Conservation (phyloP, 495 filamentous ascomycete species). For the Annulohypoxylon maeteangense region DNA sequence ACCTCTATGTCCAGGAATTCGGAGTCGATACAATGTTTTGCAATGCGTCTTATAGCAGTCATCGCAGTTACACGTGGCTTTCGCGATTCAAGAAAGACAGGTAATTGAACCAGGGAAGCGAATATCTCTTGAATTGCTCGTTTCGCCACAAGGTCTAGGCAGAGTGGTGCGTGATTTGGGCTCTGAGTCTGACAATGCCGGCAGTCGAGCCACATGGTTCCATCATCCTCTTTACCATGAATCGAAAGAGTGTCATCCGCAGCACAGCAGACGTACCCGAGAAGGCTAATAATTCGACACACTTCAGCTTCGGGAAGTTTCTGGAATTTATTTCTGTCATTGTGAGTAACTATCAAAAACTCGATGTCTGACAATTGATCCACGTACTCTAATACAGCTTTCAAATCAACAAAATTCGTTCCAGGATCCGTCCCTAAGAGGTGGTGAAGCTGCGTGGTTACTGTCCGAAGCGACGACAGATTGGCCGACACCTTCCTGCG, state of each 20-base stretch:
- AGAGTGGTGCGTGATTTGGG: not conserved
- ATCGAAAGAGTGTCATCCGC: conserved; percentile 48
- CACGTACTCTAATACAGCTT: conserved; percentile 46
- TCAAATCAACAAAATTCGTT: conserved; percentile 30
- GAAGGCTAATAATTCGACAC: conserved; percentile 49
- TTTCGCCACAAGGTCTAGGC: conserved; percentile 28
- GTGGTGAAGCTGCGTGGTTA: conserved; percentile 39
- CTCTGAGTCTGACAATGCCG: conserved; percentile 18
- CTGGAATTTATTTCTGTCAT: conserved; percentile 43
- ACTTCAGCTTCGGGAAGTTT: conserved; percentile 42
- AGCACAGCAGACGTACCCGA: conserved; percentile 52
- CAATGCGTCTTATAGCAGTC: conserved; percentile 72
- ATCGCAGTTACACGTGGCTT: conserved; percentile 77
- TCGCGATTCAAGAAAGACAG: conserved; percentile 67
- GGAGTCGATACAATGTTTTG: conserved; percentile 68
- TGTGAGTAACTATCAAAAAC: conserved; percentile 27
- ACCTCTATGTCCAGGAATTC: conserved; percentile 71
- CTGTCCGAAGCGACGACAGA: conserved; percentile 15
- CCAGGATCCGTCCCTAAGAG: conserved; percentile 36
- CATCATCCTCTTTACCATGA: conserved; percentile 5
- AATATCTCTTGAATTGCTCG: conserved; percentile 61
- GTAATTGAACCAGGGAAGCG: conserved; percentile 63
- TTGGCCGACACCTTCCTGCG: conserved; percentile 46
- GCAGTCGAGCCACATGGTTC: conserved; percentile 26
- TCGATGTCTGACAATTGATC: not conserved